Percentiles rank a stretch among this genome's conserved stretches.
Conservation (phyloP, 805 yeast species). For the Yarrowia sp. region DNA sequence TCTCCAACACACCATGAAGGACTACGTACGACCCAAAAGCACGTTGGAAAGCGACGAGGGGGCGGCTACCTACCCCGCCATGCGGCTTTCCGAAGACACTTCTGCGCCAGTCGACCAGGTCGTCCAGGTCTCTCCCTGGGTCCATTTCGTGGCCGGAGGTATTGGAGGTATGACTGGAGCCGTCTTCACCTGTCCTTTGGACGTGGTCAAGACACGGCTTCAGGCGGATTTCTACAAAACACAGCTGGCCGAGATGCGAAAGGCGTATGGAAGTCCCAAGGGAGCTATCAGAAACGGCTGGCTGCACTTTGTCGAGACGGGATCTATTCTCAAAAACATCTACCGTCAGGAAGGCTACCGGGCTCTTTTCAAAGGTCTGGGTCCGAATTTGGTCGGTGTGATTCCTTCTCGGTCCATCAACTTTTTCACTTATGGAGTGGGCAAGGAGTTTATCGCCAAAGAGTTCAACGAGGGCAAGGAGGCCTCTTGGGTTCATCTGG, state of each 20-base stretch:
- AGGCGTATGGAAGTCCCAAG: constrained; percentile 32
- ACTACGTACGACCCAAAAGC: constrained; percentile 25
- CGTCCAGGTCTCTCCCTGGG: constrained; percentile 47
- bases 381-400: constrained; percentile 95
- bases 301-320: constrained; percentile 81
- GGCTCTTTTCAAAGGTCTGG: constrained; percentile 90
- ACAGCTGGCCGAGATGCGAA: constrained; percentile 28
- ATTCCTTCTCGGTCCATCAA: constrained; percentile 97
- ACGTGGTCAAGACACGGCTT: constrained; percentile 90
- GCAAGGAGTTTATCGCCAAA: constrained; percentile 70
- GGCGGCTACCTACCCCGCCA: constrained; percentile 23
- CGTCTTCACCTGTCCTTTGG: constrained; percentile 88
- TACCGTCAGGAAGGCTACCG: constrained; percentile 75
- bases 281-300: constrained; percentile 47
- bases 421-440: constrained; percentile 94
- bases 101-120: constrained; percentile 29
- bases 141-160: constrained; percentile 48
- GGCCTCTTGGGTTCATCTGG: constrained; percentile 77
- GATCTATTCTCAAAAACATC: constrained; percentile 64
- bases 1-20: constrained; percentile 12
- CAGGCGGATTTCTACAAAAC: constrained; percentile 75
- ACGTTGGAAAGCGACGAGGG: constrained; percentile 27
- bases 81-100: constrained; percentile 15
- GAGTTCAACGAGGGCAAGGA: constrained; percentile 72
- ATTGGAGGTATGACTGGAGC: constrained; percentile 99